These are phyloP conservation scores for Metarhizium robertsii DNA, from an alignment of 2,329 filamentous ascomycete genomes.

Conservation along the genomic window DNA sequence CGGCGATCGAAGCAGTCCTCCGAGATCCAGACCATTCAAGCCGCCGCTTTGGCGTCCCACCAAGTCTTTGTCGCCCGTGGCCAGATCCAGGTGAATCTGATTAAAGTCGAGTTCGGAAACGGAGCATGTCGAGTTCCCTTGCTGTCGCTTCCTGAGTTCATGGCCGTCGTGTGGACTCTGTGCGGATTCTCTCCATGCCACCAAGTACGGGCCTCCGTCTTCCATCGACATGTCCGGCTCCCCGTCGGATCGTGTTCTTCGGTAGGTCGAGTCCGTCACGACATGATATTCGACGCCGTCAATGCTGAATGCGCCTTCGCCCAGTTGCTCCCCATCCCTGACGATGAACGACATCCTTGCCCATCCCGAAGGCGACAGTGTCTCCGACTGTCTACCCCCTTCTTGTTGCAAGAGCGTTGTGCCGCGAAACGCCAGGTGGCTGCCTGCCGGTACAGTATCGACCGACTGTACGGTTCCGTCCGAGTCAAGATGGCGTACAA, in stretches of 20 bases:
- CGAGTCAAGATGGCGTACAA: slow-evolving; percentile 2
- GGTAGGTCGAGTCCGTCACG: slow-evolving; percentile 6
- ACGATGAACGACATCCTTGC: slow-evolving; percentile 6
- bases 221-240: background rate
- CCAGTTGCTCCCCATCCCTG: slow-evolving; percentile 1
- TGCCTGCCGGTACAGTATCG: slow-evolving; percentile 4
- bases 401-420: background rate
- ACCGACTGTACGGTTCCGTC: slow-evolving; percentile 5
- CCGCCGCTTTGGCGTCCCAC: background rate
- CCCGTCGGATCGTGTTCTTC: background rate
- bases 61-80: background rate
- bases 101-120: background rate
- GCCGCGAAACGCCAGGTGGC: slow-evolving; percentile 8
- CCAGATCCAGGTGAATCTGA: background rate
- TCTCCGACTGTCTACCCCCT: background rate
- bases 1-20: slow-evolving; percentile 55
- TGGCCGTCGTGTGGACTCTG: background rate
- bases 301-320: slow-evolving; percentile 9
- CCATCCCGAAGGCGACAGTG: slow-evolving; percentile 1
- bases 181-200: slow-evolving; percentile 1
- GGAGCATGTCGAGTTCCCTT: background rate
- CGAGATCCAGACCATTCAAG: background rate
- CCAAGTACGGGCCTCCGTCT: background rate
- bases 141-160: background rate
- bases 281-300: slow-evolving; percentile 10